Base-by-base conservation (phyloP, 331 rosid species). In the Quercus lobata region DNA sequence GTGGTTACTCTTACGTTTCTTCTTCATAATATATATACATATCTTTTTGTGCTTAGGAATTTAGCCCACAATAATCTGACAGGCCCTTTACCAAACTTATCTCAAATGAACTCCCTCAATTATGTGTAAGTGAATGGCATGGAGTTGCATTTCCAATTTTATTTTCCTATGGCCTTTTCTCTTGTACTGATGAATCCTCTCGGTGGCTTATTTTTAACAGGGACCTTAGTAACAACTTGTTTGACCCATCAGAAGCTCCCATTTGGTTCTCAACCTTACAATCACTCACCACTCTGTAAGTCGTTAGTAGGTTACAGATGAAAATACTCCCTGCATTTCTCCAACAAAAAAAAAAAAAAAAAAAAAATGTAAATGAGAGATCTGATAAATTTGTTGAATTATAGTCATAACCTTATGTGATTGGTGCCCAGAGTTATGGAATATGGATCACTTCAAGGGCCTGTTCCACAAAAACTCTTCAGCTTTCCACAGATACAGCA, bases 141-240 rank as follows among this genome's bases (percentile, higher is more conserved):
- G 32, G n/a, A 46, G 46, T 46, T 78, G 30, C 21, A 17, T 76
- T 83, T 83, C 44, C 41, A 69, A 10, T 60, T 69, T 35, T 62
- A 71, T 69, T 77, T 84, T 19, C 57, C 17, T 80, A 17, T 30
- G 24, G 60, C 63, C 46, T 78, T 57, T 57, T 58, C 34, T 70
- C 72, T 56, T 76, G 61, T 54, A 10, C 83, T 80, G 11, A 70
- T 74, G 35, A 66, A 2, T 71, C 58, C 30, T 55, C 77, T 81
- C 56, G 65, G n/a, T 72, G 44, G 54, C 61, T 71, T 35, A 49
- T 65, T 37, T 75, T 76, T 75, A 74, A 22, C 81, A 90, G 97
- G 82, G 99, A 95, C 88, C 91, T 95, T 52, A 93, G 97, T 77
- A 93, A 88, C 86, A 90, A 95, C 90, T 79, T 88, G 54, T 93